A percentile compares a stretch with the other conserved stretches of the same genome.
phyloP scores from a whole-genome alignment of 495 filamentous ascomycete species.

The Podospora australis region DNA sequence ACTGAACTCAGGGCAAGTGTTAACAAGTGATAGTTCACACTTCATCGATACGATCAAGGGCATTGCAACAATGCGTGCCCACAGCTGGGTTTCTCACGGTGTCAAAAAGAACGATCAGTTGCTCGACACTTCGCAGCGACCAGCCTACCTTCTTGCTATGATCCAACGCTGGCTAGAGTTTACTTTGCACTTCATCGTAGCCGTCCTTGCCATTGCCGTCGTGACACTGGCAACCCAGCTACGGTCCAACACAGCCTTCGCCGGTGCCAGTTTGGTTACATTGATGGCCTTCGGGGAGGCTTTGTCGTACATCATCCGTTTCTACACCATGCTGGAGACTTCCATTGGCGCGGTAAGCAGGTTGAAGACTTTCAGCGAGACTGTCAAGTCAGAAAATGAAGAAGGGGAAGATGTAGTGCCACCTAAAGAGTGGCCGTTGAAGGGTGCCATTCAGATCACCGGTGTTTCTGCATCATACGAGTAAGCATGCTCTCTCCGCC shows the following conservation, averaged over 20 bases:
- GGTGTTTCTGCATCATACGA: constrained; percentile 22
- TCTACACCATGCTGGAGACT: constrained; percentile 44
- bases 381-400: constrained; percentile 13
- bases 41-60: constrained; percentile 44
- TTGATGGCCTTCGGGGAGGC: constrained; percentile 23
- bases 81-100: constrained; percentile 38
- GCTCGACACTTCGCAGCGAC: constrained; percentile 48
- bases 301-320: constrained; percentile 13
- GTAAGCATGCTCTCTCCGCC: constrained; percentile 4
- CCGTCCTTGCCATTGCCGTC: constrained; percentile 34
- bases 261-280: constrained; percentile 24
- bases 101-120: constrained; percentile 41
- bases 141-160: constrained; percentile 47
- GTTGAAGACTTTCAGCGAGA: constrained; percentile 35
- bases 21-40: constrained; percentile 27
- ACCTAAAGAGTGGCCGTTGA: constrained; percentile 17
- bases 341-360: constrained; percentile 46
- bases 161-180: constrained; percentile 50
- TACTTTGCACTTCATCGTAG: constrained; percentile 40
- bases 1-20: not conserved
- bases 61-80: constrained; percentile 44
- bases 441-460: constrained; percentile 18
- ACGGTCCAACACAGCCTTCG: constrained; percentile 20
- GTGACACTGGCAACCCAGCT: constrained; percentile 23
- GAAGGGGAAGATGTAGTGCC: constrained; percentile 19